Percentiles rank a stretch among this genome's conserved stretches.
phyloP scores from a whole-genome alignment of 306 rosid genomes.

The Psophocarpus tetragonolobus region DNA sequence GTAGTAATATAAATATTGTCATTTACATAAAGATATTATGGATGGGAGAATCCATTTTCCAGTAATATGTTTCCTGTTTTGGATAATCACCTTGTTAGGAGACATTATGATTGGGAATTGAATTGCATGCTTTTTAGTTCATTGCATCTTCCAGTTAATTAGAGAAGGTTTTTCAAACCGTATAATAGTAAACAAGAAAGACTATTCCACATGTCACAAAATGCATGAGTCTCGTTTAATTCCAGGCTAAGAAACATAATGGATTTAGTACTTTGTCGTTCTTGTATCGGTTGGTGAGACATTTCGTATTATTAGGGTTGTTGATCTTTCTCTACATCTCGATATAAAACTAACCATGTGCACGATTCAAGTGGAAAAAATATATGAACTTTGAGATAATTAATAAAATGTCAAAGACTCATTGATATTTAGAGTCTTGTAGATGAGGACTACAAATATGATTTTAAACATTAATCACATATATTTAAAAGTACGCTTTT shows the following conservation, averaged over 20 bases:
- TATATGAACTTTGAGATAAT: background rate
- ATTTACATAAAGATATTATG: constrained; percentile 26
- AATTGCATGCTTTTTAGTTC: constrained; percentile 37
- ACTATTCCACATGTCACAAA: constrained; percentile 27
- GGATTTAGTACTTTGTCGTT: constrained; percentile 26
- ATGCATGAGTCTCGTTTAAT: background rate
- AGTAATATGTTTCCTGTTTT: constrained; percentile 28
- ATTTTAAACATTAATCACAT: background rate
- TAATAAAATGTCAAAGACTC: background rate
- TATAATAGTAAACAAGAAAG: background rate
- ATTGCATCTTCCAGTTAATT: constrained; percentile 38
- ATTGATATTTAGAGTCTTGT: background rate
- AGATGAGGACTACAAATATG: background rate
- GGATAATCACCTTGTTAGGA: constrained; percentile 25
- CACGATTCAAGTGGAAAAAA: background rate
- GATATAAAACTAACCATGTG: constrained; percentile 19
- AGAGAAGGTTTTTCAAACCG: background rate
- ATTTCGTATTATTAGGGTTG: background rate
- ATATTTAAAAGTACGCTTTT: too few species aligned
- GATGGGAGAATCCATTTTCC: constrained; percentile 26
- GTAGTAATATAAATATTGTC: background rate
- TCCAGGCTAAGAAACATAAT: constrained; percentile 8
- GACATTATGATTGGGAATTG: constrained; percentile 49
- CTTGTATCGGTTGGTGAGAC: background rate
- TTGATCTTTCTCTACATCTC: constrained; percentile 7